phyloP scores from a whole-genome alignment of 148 eudicot genomes.

The Cornus kousa region DNA sequence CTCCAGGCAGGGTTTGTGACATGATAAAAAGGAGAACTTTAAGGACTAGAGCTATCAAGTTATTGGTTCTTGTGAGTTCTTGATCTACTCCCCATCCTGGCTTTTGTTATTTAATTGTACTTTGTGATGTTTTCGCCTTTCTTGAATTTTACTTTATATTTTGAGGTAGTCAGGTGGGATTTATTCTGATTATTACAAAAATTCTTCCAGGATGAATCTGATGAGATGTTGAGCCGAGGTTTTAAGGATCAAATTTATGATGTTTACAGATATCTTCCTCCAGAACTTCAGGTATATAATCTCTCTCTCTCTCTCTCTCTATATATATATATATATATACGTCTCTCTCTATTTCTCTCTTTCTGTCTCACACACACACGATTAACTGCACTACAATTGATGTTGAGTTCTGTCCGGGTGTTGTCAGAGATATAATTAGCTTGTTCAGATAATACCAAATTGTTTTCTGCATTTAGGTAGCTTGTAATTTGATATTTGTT shows the following conservation, averaged over 20 bases:
- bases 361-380: not conserved
- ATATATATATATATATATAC: not conserved
- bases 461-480: not conserved
- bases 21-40: slow-evolving; percentile 95
- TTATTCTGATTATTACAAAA: not conserved
- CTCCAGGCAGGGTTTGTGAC: slow-evolving; percentile 96
- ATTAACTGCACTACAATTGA: too few relatives aligned
- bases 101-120: slow-evolving; percentile 2
- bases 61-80: slow-evolving; percentile 74
- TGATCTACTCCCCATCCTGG: not conserved
- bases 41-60: slow-evolving; percentile 73
- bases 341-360: slow-evolving; percentile 1
- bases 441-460: not conserved
- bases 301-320: slow-evolving; percentile 1
- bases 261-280: slow-evolving; percentile 95
- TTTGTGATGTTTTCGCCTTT: not conserved
- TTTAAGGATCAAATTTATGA: slow-evolving; percentile 98
- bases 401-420: not conserved
- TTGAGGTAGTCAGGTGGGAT: slow-evolving; percentile 2
- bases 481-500: not conserved
- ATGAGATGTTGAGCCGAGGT: slow-evolving; percentile 98
- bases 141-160: not conserved
- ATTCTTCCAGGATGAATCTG: slow-evolving; percentile 80
- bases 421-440: not conserved
- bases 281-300: slow-evolving; percentile 83